Evolutionary conservation across 75 land plant genomes (phyloP).

Genomic region (Azolla pinnata): DNA sequence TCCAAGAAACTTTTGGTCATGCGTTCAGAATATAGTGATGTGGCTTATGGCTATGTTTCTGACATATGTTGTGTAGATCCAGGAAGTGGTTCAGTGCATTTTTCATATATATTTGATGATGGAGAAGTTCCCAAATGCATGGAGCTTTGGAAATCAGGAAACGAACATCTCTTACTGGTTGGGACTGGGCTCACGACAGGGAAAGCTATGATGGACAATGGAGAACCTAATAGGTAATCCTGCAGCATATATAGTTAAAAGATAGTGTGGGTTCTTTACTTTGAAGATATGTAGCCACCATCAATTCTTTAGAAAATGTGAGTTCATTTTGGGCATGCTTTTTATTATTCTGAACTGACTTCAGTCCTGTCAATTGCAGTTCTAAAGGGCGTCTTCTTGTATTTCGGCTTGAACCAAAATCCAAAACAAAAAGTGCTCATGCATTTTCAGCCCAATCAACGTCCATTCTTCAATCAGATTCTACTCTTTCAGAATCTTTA

Average conservation of each 20-base stretch:
- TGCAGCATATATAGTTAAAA: too few relatives aligned
- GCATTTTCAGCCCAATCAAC: conserved; percentile 28
- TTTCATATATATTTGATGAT: conserved; percentile 44
- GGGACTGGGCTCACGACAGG: conserved; percentile 68
- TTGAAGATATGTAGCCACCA: background rate
- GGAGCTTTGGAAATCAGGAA: conserved; percentile 55
- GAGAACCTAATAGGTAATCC: conserved; percentile 83
- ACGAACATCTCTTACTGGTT: conserved; percentile 70
- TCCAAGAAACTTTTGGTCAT: conserved; percentile 62
- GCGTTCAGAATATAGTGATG: conserved; percentile 46
- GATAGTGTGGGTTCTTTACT: too few relatives aligned
- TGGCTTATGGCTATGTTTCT: conserved; percentile 34
- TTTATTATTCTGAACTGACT: conserved; percentile 2
- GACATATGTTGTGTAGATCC: conserved; percentile 91
- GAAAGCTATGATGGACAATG: conserved; percentile 67
- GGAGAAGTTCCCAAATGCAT: conserved; percentile 82
- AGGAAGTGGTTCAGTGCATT: conserved; percentile 57
- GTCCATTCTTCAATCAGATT: conserved; percentile 32
- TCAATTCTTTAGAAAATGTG: background rate
- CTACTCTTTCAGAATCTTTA: conserved; percentile 35
- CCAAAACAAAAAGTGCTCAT: conserved; percentile 39
- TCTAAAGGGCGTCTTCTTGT: conserved; percentile 68
- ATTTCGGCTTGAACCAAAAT: conserved; percentile 41
- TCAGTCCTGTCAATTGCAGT: too few relatives aligned
- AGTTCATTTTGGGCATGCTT: background rate